phyloP scores from a whole-genome alignment of 177 flowering plant genomes.

The Vitis hybrid region DNA sequence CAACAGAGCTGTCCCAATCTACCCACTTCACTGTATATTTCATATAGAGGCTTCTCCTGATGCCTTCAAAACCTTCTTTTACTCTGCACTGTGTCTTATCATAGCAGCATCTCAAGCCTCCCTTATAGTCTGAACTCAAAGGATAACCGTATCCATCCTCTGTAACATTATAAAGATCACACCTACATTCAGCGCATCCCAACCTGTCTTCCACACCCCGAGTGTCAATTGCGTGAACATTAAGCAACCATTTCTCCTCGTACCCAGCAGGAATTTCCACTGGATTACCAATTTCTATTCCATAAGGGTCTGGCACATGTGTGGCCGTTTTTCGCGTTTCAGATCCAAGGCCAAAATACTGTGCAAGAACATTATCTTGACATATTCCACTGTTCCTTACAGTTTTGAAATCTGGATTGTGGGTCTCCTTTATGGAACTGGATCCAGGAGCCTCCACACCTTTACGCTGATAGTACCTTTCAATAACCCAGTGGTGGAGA shows the following conservation, averaged over 20 bases:
- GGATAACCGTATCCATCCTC: constrained; percentile 18
- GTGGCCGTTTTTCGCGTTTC: constrained; percentile 64
- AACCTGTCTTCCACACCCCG: constrained; percentile 73
- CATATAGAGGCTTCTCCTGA: constrained; percentile 56
- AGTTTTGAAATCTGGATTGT: constrained; percentile 19
- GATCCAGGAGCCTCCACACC: constrained; percentile 10
- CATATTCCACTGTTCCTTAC: constrained; percentile 66
- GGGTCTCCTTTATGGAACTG: constrained; percentile 4
- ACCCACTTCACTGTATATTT: constrained; percentile 79
- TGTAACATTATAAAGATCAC: constrained; percentile 80
- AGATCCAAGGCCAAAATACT: constrained; percentile 85
- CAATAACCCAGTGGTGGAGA: constrained; percentile 84
- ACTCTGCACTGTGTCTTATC: constrained; percentile 59
- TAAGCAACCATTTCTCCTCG: constrained; percentile 81
- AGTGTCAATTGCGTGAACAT: constrained; percentile 95
- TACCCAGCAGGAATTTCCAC: constrained; percentile 65
- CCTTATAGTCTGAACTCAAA: constrained; percentile 39
- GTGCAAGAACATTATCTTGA: constrained; percentile 33
- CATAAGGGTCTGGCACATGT: constrained; percentile 74
- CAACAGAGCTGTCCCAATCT: constrained; percentile 65
- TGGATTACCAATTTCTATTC: constrained; percentile 79
- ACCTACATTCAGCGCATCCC: constrained; percentile 92
- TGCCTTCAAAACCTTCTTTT: constrained; percentile 39
- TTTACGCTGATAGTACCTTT: constrained; percentile 42
- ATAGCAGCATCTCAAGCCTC: constrained; percentile 65